These are phyloP conservation scores for Hyaloscypha variabilis DNA, from an alignment of 495 filamentous ascomycete species.

Conservation along the genomic window DNA sequence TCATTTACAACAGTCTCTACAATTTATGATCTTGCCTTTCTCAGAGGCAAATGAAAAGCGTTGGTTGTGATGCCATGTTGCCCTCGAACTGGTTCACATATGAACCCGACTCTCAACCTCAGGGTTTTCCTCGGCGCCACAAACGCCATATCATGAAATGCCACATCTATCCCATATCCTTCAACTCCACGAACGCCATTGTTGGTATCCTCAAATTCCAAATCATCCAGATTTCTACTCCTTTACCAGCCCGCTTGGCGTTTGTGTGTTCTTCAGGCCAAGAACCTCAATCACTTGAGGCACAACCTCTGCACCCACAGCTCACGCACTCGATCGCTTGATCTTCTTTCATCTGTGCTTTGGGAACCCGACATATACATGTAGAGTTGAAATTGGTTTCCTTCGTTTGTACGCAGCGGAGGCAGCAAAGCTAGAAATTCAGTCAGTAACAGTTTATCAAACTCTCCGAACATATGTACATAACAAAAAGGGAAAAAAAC, in stretches of 20 bases:
- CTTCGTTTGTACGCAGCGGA: conserved; percentile 96
- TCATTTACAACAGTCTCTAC: too few relatives aligned
- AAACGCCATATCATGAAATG: not conserved
- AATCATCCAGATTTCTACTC: too few relatives aligned
- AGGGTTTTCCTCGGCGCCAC: not conserved
- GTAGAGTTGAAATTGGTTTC: conserved; percentile 99
- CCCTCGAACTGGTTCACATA: too few relatives aligned
- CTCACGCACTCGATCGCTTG: conserved; percentile 93
- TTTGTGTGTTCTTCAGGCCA: not conserved
- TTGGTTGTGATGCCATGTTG: too few relatives aligned
- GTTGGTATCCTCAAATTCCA: conserved; percentile 18
- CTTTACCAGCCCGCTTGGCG: not conserved
- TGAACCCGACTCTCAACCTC: too few relatives aligned
- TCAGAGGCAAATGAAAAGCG: too few relatives aligned
- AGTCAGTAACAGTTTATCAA: too few relatives aligned
- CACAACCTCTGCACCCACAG: conserved; percentile 92
- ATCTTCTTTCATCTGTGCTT: conserved; percentile 86
- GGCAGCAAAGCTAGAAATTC: conserved; percentile 73
- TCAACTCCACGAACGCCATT: conserved; percentile 18
- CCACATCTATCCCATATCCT: not conserved
- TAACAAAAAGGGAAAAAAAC: conserved; percentile 22
- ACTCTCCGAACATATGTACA: too few relatives aligned
- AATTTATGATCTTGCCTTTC: too few relatives aligned
- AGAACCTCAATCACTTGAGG: conserved; percentile 70
- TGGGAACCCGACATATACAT: conserved; percentile 95